Evolutionary conservation across 148 eudicot genomes (phyloP).

Genomic region (Spergularia bocconei): DNA sequence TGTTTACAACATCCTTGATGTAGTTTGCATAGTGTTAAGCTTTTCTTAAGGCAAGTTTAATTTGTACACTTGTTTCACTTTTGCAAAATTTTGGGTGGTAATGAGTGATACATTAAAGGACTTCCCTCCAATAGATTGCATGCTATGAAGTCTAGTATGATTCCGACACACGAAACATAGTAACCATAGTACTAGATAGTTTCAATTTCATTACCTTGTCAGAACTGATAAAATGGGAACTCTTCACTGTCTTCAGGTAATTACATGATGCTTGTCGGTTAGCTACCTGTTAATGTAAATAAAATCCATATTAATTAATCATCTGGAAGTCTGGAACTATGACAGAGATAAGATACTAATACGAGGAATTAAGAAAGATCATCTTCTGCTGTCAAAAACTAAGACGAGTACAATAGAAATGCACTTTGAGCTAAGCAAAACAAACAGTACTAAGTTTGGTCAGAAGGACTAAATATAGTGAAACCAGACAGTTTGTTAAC

Average conservation of each 20-base stretch:
- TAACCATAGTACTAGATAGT: neutral
- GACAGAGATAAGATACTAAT: neutral
- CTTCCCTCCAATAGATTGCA: neutral
- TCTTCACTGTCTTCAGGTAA: constrained; percentile 68
- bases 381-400: neutral
- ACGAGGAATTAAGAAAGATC: neutral
- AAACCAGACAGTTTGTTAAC: neutral
- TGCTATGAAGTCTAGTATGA: neutral
- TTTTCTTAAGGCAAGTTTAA: too few species aligned
- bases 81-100: neutral
- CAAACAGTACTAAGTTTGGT: neutral
- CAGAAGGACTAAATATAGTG: constrained; percentile 3
- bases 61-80: neutral
- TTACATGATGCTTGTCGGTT: constrained; percentile 59
- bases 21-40: too few species aligned
- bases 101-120: neutral
- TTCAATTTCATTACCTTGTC: constrained; percentile 59
- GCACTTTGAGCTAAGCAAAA: neutral
- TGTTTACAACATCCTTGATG: too few species aligned
- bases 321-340: neutral
- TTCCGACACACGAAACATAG: too few species aligned
- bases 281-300: constrained; percentile 54
- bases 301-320: neutral
- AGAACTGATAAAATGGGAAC: constrained; percentile 76
- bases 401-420: neutral